Conservation (phyloP, 1,139 yeast species). For the Meyerozyma guilliermondii region DNA sequence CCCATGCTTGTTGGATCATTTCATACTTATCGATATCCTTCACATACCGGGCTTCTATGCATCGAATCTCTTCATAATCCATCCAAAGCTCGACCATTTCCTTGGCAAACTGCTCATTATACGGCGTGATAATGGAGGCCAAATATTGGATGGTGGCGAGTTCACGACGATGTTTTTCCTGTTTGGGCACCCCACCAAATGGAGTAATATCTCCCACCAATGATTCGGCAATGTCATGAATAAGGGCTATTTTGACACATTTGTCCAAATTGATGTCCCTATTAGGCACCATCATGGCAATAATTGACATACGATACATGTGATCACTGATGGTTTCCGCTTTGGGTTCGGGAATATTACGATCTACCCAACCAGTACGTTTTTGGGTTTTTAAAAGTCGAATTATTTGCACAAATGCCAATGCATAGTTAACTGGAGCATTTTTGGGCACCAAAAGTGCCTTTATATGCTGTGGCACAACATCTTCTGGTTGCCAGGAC, state of each 20-base stretch:
- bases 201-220: conserved; percentile 96
- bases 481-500: conserved; percentile 56
- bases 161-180: conserved; percentile 78
- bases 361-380: conserved; percentile 93
- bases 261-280: conserved; percentile 32
- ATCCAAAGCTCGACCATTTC: conserved; percentile 76
- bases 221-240: conserved; percentile 93
- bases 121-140: conserved; percentile 54
- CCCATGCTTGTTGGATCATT: conserved; percentile 85
- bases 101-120: conserved; percentile 57
- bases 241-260: conserved; percentile 81
- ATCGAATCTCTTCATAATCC: conserved; percentile 83
- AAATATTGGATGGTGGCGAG: conserved; percentile 66
- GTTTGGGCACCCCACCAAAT: conserved; percentile 61
- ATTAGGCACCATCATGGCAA: conserved; percentile 65
- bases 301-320: conserved; percentile 93
- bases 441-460: conserved; percentile 29
- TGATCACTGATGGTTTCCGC: conserved; percentile 87
- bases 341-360: conserved; percentile 45
- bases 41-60: conserved; percentile 81
- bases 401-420: conserved; percentile 73
- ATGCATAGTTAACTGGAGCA: conserved; percentile 41
- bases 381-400: conserved; percentile 72
- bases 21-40: conserved; percentile 95
- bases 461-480: conserved; percentile 50